phyloP scores from a whole-genome alignment of 352 stramenopile genomes.

The Phytophthora kernoviae region DNA sequence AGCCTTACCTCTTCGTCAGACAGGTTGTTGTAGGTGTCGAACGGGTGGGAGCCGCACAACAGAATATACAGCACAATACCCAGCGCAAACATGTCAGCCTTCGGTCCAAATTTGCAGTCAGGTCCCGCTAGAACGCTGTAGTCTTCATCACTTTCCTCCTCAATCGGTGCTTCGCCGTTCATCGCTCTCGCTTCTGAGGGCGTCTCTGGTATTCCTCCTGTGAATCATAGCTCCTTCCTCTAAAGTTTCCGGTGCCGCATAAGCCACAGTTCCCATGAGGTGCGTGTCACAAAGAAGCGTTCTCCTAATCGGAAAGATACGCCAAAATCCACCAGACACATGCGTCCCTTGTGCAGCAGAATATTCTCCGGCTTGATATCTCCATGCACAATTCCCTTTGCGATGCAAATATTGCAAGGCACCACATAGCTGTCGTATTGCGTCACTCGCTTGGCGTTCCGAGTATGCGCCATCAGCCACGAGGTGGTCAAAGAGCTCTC shows the following conservation, averaged over 20 bases:
- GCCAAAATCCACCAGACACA: constrained; percentile 89
- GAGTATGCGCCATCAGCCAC: constrained; percentile 87
- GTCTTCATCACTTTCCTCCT: constrained; percentile 37
- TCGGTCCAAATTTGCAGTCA: constrained; percentile 64
- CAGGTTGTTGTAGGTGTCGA: constrained; percentile 87
- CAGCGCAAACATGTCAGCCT: constrained; percentile 85
- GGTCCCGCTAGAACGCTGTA: constrained; percentile 34
- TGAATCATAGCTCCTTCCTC: constrained; percentile 47
- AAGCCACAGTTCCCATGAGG: constrained; percentile 76
- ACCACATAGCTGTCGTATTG: constrained; percentile 76
- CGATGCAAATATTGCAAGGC: constrained; percentile 85
- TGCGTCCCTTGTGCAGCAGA: constrained; percentile 68
- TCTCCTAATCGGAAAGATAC: constrained; percentile 83
- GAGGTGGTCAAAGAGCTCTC: constrained; percentile 89
- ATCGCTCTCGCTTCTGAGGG: constrained; percentile 19
- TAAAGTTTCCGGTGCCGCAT: constrained; percentile 76
- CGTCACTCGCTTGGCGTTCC: constrained; percentile 74
- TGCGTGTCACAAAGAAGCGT: constrained; percentile 77
- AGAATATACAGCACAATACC: constrained; percentile 87
- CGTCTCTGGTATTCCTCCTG: constrained; percentile 38
- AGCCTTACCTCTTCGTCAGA: constrained; percentile 73
- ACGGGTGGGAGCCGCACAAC: constrained; percentile 82
- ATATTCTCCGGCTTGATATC: constrained; percentile 92
- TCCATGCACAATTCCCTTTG: constrained; percentile 86
- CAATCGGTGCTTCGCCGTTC: constrained; percentile 17